Evolutionary conservation across 768 basidiomycete genomes (phyloP).

Genomic region (Calocera viscosa): DNA sequence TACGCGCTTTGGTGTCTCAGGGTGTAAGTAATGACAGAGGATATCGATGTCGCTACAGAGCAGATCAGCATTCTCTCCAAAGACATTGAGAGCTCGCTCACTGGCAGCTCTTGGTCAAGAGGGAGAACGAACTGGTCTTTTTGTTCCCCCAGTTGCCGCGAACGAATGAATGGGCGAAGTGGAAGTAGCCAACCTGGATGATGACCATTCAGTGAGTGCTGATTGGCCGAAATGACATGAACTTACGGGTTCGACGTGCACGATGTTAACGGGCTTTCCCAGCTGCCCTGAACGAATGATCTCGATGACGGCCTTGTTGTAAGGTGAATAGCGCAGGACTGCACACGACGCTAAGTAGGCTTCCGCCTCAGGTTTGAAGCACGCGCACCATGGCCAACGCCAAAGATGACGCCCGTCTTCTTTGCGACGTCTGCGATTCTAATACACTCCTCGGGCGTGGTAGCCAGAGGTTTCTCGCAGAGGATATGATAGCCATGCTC

Average conservation of each 20-base stretch:
- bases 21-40: conserved; percentile 62
- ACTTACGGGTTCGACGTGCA: conserved; percentile 72
- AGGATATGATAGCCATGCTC: conserved; percentile 77
- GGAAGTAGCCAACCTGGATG: conserved; percentile 41
- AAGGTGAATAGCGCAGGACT: conserved; percentile 85
- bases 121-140: conserved; percentile 55
- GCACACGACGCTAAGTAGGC: not conserved
- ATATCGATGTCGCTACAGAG: conserved; percentile 66
- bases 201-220: not conserved
- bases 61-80: not conserved
- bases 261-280: conserved; percentile 68
- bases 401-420: conserved; percentile 62
- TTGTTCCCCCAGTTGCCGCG: conserved; percentile 71
- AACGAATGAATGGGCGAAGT: conserved; percentile 84
- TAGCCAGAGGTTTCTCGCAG: conserved; percentile 91
- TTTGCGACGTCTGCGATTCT: conserved; percentile 61
- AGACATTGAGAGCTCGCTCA: conserved; percentile 27
- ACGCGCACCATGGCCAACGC: conserved; percentile 67
- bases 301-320: conserved; percentile 54
- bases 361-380: not conserved
- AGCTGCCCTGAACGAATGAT: conserved; percentile 57
- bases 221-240: not conserved
- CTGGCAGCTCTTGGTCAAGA: conserved; percentile 90
- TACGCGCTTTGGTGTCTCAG: conserved; percentile 50
- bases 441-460: conserved; percentile 55